These are phyloP conservation scores for Akanthomyces dipterigenus DNA, from an alignment of 2,329 filamentous ascomycete species.

Conservation along the genomic window DNA sequence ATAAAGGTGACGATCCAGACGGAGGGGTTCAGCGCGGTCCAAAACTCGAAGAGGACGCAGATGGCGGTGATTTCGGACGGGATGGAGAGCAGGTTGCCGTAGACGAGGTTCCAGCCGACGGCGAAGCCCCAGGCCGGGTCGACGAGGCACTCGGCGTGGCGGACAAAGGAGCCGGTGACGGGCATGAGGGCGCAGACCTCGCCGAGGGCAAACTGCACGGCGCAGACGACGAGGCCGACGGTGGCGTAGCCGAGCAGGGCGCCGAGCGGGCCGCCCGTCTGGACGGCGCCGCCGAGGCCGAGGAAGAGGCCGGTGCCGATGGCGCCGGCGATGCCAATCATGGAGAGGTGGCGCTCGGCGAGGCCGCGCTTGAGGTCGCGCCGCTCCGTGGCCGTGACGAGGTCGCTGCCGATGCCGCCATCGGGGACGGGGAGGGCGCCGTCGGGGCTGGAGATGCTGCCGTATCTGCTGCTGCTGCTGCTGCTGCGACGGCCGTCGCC, in stretches of 20 bases:
- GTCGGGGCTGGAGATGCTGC: neutral
- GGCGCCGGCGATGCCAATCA: constrained; percentile 55
- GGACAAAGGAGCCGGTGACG: constrained; percentile 56
- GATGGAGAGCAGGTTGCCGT: constrained; percentile 47
- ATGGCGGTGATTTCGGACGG: constrained; percentile 57
- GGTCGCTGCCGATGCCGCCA: constrained; percentile 21
- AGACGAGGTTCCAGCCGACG: constrained; percentile 48
- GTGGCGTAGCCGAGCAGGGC: constrained; percentile 47
- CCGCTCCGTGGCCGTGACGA: constrained; percentile 43
- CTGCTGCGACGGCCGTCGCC: neutral
- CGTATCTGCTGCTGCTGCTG: constrained; percentile 4
- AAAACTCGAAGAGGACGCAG: constrained; percentile 56
- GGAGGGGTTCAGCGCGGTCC: constrained; percentile 50
- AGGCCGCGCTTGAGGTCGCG: constrained; percentile 42
- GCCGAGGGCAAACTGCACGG: constrained; percentile 52
- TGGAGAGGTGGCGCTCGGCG: constrained; percentile 46
- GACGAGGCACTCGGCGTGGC: constrained; percentile 53
- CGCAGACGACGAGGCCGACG: constrained; percentile 49
- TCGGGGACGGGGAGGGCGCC: neutral
- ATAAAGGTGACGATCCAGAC: constrained; percentile 46
- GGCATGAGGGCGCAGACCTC: constrained; percentile 55
- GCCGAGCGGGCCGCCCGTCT: constrained; percentile 41
- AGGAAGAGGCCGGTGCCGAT: constrained; percentile 57
- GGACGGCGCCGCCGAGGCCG: constrained; percentile 47
- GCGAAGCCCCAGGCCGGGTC: constrained; percentile 54